These are phyloP conservation scores for Termitomyces heimii DNA, from an alignment of 768 basidiomycete genomes.

Conservation along the genomic window DNA sequence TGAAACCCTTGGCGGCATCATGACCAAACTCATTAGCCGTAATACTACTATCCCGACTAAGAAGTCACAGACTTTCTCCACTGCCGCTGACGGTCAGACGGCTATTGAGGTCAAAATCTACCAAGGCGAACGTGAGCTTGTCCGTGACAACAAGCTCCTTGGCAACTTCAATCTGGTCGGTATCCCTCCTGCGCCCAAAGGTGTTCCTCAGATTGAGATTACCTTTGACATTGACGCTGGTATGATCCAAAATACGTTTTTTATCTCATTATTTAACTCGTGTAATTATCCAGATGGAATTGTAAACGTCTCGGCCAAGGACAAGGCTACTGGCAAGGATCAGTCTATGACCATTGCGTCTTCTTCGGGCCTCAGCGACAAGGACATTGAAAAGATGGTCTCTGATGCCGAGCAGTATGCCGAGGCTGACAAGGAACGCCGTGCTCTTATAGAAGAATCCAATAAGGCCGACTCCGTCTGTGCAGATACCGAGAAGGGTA, in stretches of 20 bases:
- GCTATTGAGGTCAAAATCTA: constrained; percentile 99
- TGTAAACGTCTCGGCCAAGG: constrained; percentile 95
- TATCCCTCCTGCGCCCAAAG: constrained; percentile 83
- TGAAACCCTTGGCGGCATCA: constrained; percentile 98
- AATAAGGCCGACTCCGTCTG: constrained; percentile 96
- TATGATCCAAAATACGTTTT: constrained; percentile 22
- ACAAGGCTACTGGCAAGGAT: constrained; percentile 86
- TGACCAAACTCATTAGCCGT: constrained; percentile 97
- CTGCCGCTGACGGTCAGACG: constrained; percentile 98
- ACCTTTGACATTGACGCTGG: constrained; percentile 97
- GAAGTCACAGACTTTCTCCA: constrained; percentile 99
- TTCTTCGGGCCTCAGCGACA: constrained; percentile 92
- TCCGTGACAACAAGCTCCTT: constrained; percentile 96
- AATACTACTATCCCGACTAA: constrained; percentile 99
- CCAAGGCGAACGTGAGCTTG: constrained; percentile 99
- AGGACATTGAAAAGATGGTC: constrained; percentile 97
- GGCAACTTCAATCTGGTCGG: constrained; percentile 99
- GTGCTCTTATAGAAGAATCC: constrained; percentile 86
- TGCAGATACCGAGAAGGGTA: constrained; percentile 93
- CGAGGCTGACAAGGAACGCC: constrained; percentile 87
- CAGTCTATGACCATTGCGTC: constrained; percentile 98
- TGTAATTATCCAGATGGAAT: constrained; percentile 63
- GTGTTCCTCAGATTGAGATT: constrained; percentile 82
- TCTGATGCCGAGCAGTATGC: constrained; percentile 90
- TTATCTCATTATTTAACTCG: neutral